These are phyloP conservation scores for Chenopodium berlandieri DNA, from an alignment of 148 eudicot species.

Conservation along the genomic window DNA sequence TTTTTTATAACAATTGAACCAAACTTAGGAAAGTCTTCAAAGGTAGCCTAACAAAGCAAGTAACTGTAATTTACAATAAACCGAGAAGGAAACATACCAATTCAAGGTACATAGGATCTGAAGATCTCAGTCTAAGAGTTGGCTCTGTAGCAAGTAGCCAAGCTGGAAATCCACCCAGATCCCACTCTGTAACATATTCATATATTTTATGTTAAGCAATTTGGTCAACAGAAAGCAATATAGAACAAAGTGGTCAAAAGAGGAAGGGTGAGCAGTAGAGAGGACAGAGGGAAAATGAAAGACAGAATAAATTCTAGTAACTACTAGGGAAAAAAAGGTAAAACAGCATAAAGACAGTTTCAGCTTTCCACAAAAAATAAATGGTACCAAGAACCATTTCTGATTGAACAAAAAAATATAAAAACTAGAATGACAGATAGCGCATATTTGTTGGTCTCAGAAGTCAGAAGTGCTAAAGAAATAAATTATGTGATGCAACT, in stretches of 20 bases:
- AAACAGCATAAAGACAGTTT: neutral
- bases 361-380: neutral
- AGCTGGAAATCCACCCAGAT: constrained; percentile 95
- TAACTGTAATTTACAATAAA: neutral
- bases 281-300: too few relatives aligned
- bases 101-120: constrained; percentile 70
- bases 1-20: neutral
- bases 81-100: constrained; percentile 43
- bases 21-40: neutral
- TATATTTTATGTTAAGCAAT: constrained; percentile 4
- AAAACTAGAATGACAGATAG: too few relatives aligned
- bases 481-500: too few relatives aligned
- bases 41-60: neutral
- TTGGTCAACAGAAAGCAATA: neutral
- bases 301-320: neutral
- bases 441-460: too few relatives aligned
- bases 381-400: neutral
- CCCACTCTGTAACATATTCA: constrained; percentile 76
- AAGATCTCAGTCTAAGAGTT: constrained; percentile 72
- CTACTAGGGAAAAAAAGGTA: neutral
- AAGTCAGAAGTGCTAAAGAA: too few relatives aligned
- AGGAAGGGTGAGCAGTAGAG: neutral
- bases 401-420: too few relatives aligned
- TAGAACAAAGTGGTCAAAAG: neutral
- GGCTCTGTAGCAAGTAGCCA: constrained; percentile 90